A percentile compares a stretch with the other conserved stretches of the same genome.
Conservation (phyloP, 2,329 filamentous ascomycete genomes). For the Aspergillus oerlinghausenensis region DNA sequence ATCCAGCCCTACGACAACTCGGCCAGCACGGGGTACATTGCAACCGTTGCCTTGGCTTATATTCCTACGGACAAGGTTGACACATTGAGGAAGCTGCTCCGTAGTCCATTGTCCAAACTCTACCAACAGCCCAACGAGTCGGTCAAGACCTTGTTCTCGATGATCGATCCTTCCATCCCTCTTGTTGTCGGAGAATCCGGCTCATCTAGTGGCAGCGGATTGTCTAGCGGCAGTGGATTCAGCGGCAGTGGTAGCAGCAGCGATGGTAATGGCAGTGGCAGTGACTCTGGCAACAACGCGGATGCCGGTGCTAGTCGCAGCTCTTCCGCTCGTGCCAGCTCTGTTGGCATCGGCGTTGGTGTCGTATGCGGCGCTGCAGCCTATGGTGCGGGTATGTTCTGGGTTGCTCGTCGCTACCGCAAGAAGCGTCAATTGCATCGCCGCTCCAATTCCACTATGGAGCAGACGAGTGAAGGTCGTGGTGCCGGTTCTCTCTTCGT, state of each 20-base stretch:
- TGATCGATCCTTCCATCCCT: slow-evolving; percentile 81
- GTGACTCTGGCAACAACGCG: slow-evolving; percentile 23
- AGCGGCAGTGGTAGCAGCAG: slow-evolving; percentile 39
- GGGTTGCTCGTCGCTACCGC: slow-evolving; percentile 85
- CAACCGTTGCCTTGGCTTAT: slow-evolving; percentile 71
- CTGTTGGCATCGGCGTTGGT: slow-evolving; percentile 67
- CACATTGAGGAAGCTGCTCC: slow-evolving; percentile 63
- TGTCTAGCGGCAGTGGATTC: slow-evolving; percentile 26
- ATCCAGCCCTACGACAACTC: slow-evolving; percentile 74
- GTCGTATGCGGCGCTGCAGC: slow-evolving; percentile 73
- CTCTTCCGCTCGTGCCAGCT: slow-evolving; percentile 40
- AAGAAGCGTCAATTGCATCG: slow-evolving; percentile 74
- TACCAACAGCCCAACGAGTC: slow-evolving; percentile 67
- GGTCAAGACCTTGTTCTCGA: slow-evolving; percentile 66
- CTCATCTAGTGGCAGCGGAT: slow-evolving; percentile 36
- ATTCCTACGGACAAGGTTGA: slow-evolving; percentile 69
- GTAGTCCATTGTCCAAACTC: slow-evolving; percentile 65
- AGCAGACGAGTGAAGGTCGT: slow-evolving; percentile 64
- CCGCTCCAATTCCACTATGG: slow-evolving; percentile 66
- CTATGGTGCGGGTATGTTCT: slow-evolving; percentile 94
- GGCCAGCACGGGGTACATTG: slow-evolving; percentile 65
- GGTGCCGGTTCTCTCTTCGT: slow-evolving; percentile 36
- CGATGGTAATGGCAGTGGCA: slow-evolving; percentile 37
- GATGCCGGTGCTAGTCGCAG: slow-evolving; percentile 48
- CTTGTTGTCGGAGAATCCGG: slow-evolving; percentile 52